phyloP scores from a whole-genome alignment of 2,329 filamentous ascomycete species.

The Aspergillus cejpii region DNA sequence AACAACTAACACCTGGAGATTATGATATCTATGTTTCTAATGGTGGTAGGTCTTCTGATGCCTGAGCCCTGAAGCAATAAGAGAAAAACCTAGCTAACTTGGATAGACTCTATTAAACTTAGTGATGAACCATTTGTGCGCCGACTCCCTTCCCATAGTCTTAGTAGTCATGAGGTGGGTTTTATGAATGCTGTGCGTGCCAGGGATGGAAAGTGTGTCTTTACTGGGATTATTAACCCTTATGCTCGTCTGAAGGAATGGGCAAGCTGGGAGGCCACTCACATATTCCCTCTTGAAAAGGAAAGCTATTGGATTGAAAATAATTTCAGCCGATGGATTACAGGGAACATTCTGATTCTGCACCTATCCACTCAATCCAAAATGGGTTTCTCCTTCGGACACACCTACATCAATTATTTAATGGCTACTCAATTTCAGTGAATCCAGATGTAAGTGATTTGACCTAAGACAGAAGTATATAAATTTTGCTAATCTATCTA shows the following conservation, averaged over 20 bases:
- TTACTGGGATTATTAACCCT: neutral
- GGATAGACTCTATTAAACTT: constrained; percentile 3
- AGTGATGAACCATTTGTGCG: constrained; percentile 5
- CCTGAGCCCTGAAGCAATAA: neutral
- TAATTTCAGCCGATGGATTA: neutral
- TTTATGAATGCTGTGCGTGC: neutral
- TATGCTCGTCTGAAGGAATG: neutral
- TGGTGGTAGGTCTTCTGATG: neutral
- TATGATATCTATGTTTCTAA: neutral
- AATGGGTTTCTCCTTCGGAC: too few species aligned
- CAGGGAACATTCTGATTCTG: neutral
- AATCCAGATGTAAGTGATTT: too few species aligned
- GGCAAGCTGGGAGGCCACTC: neutral
- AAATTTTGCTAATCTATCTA: too few species aligned
- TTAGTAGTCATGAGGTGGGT: neutral
- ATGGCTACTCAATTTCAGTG: too few species aligned
- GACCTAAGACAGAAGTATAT: too few species aligned
- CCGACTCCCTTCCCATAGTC: constrained; percentile 3
- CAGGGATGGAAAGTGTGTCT: neutral
- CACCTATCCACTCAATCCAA: neutral
- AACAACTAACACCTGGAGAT: neutral
- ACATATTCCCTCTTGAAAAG: neutral
- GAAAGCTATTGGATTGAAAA: neutral
- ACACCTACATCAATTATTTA: too few species aligned
- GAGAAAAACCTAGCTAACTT: constrained; percentile 5